Evolutionary conservation across 768 basidiomycete genomes (phyloP).

Genomic region (Lactarius deliciosus): DNA sequence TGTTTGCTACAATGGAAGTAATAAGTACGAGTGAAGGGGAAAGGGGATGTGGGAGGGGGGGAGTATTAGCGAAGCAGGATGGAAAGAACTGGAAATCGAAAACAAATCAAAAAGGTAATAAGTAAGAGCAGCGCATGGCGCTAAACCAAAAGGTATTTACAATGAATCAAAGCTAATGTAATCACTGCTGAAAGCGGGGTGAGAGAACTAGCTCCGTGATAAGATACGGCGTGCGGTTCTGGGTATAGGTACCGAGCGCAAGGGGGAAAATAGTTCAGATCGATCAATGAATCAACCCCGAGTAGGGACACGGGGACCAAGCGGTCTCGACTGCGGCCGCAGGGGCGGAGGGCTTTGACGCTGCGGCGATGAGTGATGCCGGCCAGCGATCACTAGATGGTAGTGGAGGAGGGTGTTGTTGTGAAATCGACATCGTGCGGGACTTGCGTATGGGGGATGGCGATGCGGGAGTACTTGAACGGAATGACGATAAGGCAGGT

Average conservation of each 20-base stretch:
- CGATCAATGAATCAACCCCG: slow-evolving; percentile 22
- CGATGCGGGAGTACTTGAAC: slow-evolving; percentile 22
- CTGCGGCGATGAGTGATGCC: slow-evolving; percentile 12
- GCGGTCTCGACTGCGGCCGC: slow-evolving; percentile 23
- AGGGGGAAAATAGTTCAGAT: slow-evolving; percentile 21
- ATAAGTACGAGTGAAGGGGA: slow-evolving; percentile 22
- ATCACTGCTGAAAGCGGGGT: slow-evolving; percentile 20
- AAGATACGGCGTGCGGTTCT: slow-evolving; percentile 28
- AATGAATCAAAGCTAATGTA: slow-evolving; percentile 29
- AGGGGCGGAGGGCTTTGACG: slow-evolving; percentile 24
- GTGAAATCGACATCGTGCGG: slow-evolving; percentile 29
- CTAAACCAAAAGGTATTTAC: slow-evolving; percentile 27
- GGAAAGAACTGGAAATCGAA: slow-evolving; percentile 2
- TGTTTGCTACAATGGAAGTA: slow-evolving; percentile 28
- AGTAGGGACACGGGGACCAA: slow-evolving; percentile 26
- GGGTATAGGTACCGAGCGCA: slow-evolving; percentile 30
- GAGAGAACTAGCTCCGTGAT: slow-evolving; percentile 29
- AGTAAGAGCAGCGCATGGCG: slow-evolving; percentile 28
- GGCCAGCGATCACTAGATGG: slow-evolving; percentile 25
- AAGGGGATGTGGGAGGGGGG: slow-evolving; percentile 4
- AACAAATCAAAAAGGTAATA: slow-evolving; percentile 30
- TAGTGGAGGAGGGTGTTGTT: slow-evolving; percentile 16
- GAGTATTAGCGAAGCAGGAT: slow-evolving; percentile 20
- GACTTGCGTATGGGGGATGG: slow-evolving; percentile 27
- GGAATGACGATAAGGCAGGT: slow-evolving; percentile 18